Base-by-base conservation (phyloP, 2,329 filamentous ascomycete genomes). In the Arachnomyces sp. region DNA sequence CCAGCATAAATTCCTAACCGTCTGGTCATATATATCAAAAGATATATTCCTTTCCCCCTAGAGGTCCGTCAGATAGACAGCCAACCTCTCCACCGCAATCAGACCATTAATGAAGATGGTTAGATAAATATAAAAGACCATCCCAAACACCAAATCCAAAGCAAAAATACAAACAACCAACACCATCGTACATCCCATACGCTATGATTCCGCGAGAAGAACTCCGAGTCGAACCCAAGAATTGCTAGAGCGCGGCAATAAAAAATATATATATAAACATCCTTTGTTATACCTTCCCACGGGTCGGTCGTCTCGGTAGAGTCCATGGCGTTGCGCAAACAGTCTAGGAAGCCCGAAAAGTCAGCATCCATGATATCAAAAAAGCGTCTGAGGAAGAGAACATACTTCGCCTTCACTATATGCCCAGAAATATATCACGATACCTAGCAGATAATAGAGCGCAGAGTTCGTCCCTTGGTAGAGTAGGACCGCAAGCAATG, bases 341-440 rank as follows among this genome's bases (percentile, higher is more conserved):
- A 42, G 82, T 74, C 80, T 84, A 43, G 31, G 21, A 25, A 25
- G 21, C 21, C 5, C 21, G 5, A 5, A 43, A 29, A 11, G 28
- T 44, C 34, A 41, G 25, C 15, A 36, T 31, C 11, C 43, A 41
- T 42, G 31, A 3, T 36, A 36, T 16, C 1, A 11, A 16, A 16
- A n/a, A 25, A 36, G 25, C 13, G 15, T 41, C 18, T 30, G 3
- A 21, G 30, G 3, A 13, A 12, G 15, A 38, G 2, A 50, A 71
- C 83, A 59, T 66, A 95, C 89, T 82, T 98, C 92, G 65, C 92
- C 92, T 65, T 98, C 90, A 55, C 84, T 92, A 56, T 93, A 96
- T 1, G 86, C 92, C 89, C 89, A 95, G 55, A 96, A 95, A 65
- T 96, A 98, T 11, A 92, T 82, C 6, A 70, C 73, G 68, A 93